phyloP scores from a whole-genome alignment of 768 basidiomycete species.

The Russula virescens region DNA sequence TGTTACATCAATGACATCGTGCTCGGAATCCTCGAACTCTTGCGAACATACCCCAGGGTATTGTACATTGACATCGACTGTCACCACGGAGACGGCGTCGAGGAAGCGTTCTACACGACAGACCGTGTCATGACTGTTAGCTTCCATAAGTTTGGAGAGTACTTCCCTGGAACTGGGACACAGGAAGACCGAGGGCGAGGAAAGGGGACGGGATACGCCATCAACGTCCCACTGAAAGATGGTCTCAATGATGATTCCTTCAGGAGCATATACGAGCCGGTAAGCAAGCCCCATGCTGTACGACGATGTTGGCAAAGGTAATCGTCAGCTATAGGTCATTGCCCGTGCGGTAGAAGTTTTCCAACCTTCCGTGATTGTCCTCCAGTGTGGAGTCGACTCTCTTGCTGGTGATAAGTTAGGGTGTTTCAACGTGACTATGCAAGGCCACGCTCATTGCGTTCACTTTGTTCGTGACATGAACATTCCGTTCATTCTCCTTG shows the following conservation, averaged over 20 bases:
- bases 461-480: constrained; percentile 77
- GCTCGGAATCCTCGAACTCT: constrained; percentile 85
- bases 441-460: constrained; percentile 90
- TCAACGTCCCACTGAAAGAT: constrained; percentile 93
- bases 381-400: constrained; percentile 97
- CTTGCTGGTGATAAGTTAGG: constrained; percentile 93
- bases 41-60: constrained; percentile 81
- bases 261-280: constrained; percentile 85
- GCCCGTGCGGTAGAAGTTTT: constrained; percentile 82
- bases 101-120: constrained; percentile 97
- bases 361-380: constrained; percentile 78
- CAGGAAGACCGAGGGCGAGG: constrained; percentile 81
- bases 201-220: constrained; percentile 78
- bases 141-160: constrained; percentile 97
- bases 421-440: constrained; percentile 93
- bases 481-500: constrained; percentile 84
- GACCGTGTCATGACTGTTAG: constrained; percentile 96
- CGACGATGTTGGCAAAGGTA: neutral
- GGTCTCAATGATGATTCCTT: constrained; percentile 90
- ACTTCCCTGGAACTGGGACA: constrained; percentile 85
- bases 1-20: constrained; percentile 99
- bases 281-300: constrained; percentile 34
- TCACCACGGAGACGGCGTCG: constrained; percentile 98
- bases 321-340: constrained; percentile 51
- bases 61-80: constrained; percentile 98